phyloP scores from a whole-genome alignment of 148 eudicot species.

The Spergularia marina region DNA sequence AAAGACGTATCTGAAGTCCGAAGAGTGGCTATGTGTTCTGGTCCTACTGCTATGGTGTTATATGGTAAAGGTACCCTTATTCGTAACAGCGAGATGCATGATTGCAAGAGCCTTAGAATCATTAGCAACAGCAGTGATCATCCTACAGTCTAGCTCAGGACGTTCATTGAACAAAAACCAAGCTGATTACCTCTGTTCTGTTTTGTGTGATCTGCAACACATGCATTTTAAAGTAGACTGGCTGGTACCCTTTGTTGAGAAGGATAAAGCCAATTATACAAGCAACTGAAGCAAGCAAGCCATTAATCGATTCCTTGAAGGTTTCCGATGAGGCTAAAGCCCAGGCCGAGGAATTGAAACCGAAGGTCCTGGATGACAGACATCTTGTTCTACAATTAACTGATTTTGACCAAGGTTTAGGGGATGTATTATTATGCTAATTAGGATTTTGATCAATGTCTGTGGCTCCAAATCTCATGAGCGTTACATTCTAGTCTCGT shows the following conservation, averaged over 20 bases:
- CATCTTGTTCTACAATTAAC: background rate
- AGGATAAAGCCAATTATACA: slow-evolving; percentile 8
- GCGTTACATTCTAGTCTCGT: too few relatives aligned
- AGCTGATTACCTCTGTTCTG: slow-evolving; percentile 18
- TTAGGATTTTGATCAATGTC: background rate
- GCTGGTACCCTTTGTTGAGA: slow-evolving; percentile 14
- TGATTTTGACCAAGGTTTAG: slow-evolving; percentile 15
- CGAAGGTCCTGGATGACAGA: slow-evolving; percentile 13
- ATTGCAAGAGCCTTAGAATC: slow-evolving; percentile 9
- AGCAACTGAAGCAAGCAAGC: too few relatives aligned
- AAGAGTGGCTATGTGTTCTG: background rate
- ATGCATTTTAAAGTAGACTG: slow-evolving; percentile 18
- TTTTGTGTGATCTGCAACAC: slow-evolving; percentile 3
- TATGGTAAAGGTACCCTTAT: background rate
- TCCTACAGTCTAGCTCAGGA: slow-evolving; percentile 10
- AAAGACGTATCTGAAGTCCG: background rate
- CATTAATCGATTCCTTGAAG: background rate
- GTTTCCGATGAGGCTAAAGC: background rate
- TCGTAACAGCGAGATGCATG: slow-evolving; percentile 5
- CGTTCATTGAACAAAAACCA: slow-evolving; percentile 5
- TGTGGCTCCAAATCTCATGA: too few relatives aligned
- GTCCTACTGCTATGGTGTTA: slow-evolving; percentile 4
- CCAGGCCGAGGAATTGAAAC: background rate
- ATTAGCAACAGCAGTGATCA: background rate
- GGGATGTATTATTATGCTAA: slow-evolving; percentile 16